Conservation (phyloP, 176 grass and related monocot genomes). For the barley (Hordeum vulgare) region MorexV3_pseudomolecules_assembly NC_058524.1:203136404-203136903, state of each 20-base stretch:
- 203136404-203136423: too few species aligned
- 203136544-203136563: not conserved
- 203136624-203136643: not conserved
- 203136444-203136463: not conserved
- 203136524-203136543: not conserved
- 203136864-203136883: not conserved
- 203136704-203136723: not conserved
- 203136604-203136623: not conserved
- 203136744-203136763: not conserved
- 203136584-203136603: not conserved
- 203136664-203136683: not conserved
- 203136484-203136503: not conserved
- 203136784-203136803: not conserved
- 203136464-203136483: not conserved
- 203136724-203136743: not conserved
- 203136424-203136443: not conserved
- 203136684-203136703: not conserved
- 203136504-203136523: not conserved
- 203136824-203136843: not conserved
- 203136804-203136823: not conserved
- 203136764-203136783: not conserved
- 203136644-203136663: not conserved
- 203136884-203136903: constrained; percentile 51
- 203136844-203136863: not conserved
- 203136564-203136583: not conserved